Percentiles rank a stretch among this genome's conserved stretches.
These are phyloP conservation scores for Stygiomarasmius scandens DNA, from an alignment of 1,284 basidiomycete species.

Conservation along the genomic window DNA sequence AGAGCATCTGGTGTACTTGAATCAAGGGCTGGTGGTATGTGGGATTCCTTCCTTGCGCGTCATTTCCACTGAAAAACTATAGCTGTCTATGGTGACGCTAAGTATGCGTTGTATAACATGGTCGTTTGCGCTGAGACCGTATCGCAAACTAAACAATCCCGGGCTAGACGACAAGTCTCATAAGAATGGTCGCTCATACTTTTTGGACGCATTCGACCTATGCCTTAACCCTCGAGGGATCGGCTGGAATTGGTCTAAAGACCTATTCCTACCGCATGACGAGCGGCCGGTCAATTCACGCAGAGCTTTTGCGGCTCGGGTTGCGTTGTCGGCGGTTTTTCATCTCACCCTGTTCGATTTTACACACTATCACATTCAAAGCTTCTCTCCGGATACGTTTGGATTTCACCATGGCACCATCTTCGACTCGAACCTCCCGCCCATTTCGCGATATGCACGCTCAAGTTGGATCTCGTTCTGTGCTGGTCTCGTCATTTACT, in stretches of 20 bases:
- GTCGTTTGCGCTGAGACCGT: conserved; percentile 35
- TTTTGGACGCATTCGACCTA: conserved; percentile 50
- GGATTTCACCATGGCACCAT: conserved; percentile 35
- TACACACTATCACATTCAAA: conserved; percentile 42
- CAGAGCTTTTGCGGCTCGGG: conserved; percentile 38
- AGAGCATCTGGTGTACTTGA: conserved; percentile 37
- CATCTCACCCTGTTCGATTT: conserved; percentile 43
- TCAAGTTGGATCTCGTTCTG: conserved; percentile 44
- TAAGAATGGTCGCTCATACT: conserved; percentile 18
- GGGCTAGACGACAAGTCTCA: conserved; percentile 9
- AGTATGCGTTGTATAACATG: conserved; percentile 38
- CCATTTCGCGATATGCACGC: conserved; percentile 43
- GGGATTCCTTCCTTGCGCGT: conserved; percentile 2
- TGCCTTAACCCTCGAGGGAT: conserved; percentile 48
- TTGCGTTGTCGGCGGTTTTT: conserved; percentile 34
- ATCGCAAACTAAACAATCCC: conserved; percentile 22
- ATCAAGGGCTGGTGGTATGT: conserved; percentile 41
- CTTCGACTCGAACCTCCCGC: conserved; percentile 47
- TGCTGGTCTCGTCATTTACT: conserved; percentile 43
- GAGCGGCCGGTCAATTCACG: conserved; percentile 39
- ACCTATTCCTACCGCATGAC: conserved; percentile 44
- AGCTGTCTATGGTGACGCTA: conserved; percentile 37
- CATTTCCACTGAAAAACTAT: not conserved
- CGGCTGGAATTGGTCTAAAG: conserved; percentile 57
- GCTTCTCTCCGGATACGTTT: conserved; percentile 27